Evolutionary conservation across 2,329 filamentous ascomycete genomes (phyloP), one percentile per base, ranked within the genome.

Genomic region (Pseudovirgaria hyperparasitica): DNA sequence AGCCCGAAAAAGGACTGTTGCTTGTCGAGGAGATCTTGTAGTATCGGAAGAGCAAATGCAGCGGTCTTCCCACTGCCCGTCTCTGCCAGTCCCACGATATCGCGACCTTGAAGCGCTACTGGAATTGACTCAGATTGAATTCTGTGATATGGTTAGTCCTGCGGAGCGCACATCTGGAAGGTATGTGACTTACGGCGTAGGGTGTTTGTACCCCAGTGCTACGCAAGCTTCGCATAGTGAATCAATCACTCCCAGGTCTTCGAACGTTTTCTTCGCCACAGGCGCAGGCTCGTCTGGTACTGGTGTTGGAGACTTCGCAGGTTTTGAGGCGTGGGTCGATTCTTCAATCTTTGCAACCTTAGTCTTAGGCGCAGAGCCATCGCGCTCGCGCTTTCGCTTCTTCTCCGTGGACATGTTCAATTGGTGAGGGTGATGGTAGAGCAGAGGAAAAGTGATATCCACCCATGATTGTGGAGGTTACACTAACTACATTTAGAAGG

Each of bases 1-100:
- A 96, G 73, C n/a, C 78, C 81, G 46, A 90, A 94, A 24, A 92
- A 63, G 3, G 82, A 66, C 41, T 85, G 80, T 0, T 86, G 86
- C 42, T 85, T 82, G 30, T 90, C 80, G 58, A 96, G 79, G 2
- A 98, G 70, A 3, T 80, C 52, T 56, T 94, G 86, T 3, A 98
- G 68, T 20, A 98, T 92, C 1, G 90, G 90, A 3, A 98, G 63
- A 1, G 84, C 85, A 51, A 96, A 98, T 0, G 90, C 86, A 5
- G 85, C 87, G 0, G 90, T 96, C 62, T 96, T 98, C 57, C 90
- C 90, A 47, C 76, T 85, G 41, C 90, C 90, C 0, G 90, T 98
- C 57, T 98, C 87, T 17, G 90, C 90, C 27, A 96, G 67, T 22
- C 86, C 90, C 41, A 98, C 93, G 18, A 96, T 65, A 53, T 96